A percentile compares a stretch with the other conserved stretches of the same genome.
Evolutionary conservation across 208 protist species (phyloP).

Genomic region (Leishmania gerbilli): DNA sequence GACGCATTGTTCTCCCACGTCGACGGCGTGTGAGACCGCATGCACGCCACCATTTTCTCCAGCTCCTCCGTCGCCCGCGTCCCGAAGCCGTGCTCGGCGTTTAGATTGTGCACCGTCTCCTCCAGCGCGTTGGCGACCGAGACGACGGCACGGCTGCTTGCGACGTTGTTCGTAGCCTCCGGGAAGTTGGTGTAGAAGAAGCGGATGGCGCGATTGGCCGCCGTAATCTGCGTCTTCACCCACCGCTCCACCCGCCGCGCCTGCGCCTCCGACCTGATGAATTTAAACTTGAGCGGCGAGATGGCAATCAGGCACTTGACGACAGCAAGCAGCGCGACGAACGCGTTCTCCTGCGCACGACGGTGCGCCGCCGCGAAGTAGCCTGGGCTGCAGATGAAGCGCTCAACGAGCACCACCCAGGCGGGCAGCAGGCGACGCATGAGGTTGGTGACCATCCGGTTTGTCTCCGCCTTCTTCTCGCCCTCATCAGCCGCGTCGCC

Average conservation of each 20-base stretch:
- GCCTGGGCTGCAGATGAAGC: slow-evolving; percentile 48
- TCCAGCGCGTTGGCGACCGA: slow-evolving; percentile 56
- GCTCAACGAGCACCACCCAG: slow-evolving; percentile 64
- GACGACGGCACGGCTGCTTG: slow-evolving; percentile 62
- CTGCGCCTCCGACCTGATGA: slow-evolving; percentile 45
- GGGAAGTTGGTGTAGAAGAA: slow-evolving; percentile 79
- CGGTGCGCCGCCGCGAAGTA: slow-evolving; percentile 55
- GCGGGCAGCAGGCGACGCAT: slow-evolving; percentile 58
- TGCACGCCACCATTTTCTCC: slow-evolving; percentile 37
- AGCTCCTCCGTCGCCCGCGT: slow-evolving; percentile 42
- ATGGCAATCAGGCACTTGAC: slow-evolving; percentile 60
- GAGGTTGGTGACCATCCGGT: slow-evolving; percentile 32
- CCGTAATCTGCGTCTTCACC: slow-evolving; percentile 52
- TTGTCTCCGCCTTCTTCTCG: slow-evolving; percentile 11
- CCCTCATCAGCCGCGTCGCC: slow-evolving; percentile 18
- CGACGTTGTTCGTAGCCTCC: slow-evolving; percentile 69
- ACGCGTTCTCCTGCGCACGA: slow-evolving; percentile 82
- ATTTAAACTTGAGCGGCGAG: slow-evolving; percentile 61
- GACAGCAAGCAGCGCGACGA: slow-evolving; percentile 76
- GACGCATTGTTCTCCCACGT: slow-evolving; percentile 52
- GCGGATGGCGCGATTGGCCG: slow-evolving; percentile 57
- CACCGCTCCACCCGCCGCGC: slow-evolving; percentile 59
- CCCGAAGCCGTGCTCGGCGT: slow-evolving; percentile 59
- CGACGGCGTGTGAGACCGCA: slow-evolving; percentile 49
- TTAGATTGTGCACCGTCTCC: slow-evolving; percentile 44